phyloP scores from a whole-genome alignment of 306 rosid genomes.

The Purshia tridentata region DNA sequence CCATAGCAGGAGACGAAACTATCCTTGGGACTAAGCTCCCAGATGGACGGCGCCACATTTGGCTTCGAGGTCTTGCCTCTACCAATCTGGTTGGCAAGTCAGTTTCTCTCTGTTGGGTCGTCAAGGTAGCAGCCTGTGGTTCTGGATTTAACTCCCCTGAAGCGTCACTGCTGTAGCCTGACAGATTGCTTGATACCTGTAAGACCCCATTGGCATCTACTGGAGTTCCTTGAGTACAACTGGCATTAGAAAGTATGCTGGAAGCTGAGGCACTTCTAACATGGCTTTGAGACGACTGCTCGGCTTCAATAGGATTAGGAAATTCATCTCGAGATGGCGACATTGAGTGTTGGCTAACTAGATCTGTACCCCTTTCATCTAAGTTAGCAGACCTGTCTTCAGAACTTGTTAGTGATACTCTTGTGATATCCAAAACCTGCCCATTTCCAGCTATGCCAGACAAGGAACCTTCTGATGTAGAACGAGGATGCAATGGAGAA shows the following conservation, averaged over 20 bases:
- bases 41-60: constrained; percentile 67
- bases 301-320: constrained; percentile 43
- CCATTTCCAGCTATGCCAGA: constrained; percentile 49
- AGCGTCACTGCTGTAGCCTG: constrained; percentile 66
- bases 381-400: constrained; percentile 66
- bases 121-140: constrained; percentile 44
- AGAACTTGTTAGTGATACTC: constrained; percentile 45
- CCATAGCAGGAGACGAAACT: constrained; percentile 47
- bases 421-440: constrained; percentile 48
- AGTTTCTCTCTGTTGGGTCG: constrained; percentile 49
- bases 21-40: constrained; percentile 63
- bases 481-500: constrained; percentile 78
- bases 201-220: constrained; percentile 53
- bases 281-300: constrained; percentile 53
- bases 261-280: constrained; percentile 63
- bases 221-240: constrained; percentile 47
- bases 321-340: constrained; percentile 62
- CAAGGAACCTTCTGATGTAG: constrained; percentile 72
- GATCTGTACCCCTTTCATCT: constrained; percentile 56
- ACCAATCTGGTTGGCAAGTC: constrained; percentile 46
- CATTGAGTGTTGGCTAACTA: constrained; percentile 50
- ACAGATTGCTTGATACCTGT: constrained; percentile 43
- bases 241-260: constrained; percentile 45
- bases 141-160: constrained; percentile 62
- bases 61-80: constrained; percentile 65